A percentile compares a stretch with the other conserved stretches of the same genome.
Evolutionary conservation across 768 basidiomycete genomes (phyloP).

Genomic region (Thelephora ganbajun): DNA sequence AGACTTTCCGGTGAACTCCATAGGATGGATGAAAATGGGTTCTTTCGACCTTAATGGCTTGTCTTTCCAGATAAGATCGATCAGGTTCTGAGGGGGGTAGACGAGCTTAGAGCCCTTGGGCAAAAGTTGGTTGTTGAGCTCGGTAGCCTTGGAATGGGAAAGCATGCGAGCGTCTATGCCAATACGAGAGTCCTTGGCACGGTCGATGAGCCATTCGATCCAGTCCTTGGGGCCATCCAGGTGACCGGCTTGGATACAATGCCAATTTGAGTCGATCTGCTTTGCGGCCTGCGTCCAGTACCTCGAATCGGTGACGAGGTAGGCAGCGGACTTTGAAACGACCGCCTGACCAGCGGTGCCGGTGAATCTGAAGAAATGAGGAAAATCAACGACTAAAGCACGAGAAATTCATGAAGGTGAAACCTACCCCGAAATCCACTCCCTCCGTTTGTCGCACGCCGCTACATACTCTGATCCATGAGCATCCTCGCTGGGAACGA

Average conservation of each 20-base stretch:
- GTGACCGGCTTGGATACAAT: slow-evolving; percentile 42
- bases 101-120: slow-evolving; percentile 49
- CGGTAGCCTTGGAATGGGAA: slow-evolving; percentile 53
- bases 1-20: slow-evolving; percentile 59
- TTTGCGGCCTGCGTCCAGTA: slow-evolving; percentile 72
- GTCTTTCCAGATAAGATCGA: slow-evolving; percentile 72
- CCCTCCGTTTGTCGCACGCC: slow-evolving; percentile 57
- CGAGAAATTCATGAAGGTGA: not conserved
- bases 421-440: slow-evolving; percentile 67
- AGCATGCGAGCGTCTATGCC: slow-evolving; percentile 82
- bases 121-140: slow-evolving; percentile 42
- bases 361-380: slow-evolving; percentile 29
- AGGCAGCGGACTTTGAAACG: slow-evolving; percentile 50
- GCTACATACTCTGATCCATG: slow-evolving; percentile 78
- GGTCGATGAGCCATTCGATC: slow-evolving; percentile 57
- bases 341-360: slow-evolving; percentile 63
- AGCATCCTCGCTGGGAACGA: slow-evolving; percentile 70
- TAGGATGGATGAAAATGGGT: slow-evolving; percentile 49
- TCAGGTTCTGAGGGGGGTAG: slow-evolving; percentile 71
- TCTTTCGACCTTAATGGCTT: slow-evolving; percentile 59
- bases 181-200: slow-evolving; percentile 32
- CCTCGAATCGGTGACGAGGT: slow-evolving; percentile 66
- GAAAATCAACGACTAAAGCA: slow-evolving; percentile 1
- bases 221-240: slow-evolving; percentile 49
- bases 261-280: slow-evolving; percentile 66